Evolutionary conservation across 352 stramenopile genomes (phyloP).

Genomic region (Phytophthora ramorum): DNA sequence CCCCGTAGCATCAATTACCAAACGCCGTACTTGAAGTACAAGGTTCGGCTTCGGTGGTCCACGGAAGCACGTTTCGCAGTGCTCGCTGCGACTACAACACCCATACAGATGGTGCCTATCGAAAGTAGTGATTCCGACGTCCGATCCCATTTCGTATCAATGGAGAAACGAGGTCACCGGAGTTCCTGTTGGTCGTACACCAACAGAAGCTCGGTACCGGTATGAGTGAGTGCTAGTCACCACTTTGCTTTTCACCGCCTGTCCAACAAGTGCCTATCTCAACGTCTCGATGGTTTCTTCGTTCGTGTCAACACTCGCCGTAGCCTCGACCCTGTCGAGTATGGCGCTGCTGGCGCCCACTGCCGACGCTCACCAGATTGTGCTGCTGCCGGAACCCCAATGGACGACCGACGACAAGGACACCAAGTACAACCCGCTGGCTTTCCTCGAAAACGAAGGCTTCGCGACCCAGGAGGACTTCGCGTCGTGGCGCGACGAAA

Average conservation of each 20-base stretch:
- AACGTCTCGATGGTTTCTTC: neutral
- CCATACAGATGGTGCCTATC: neutral
- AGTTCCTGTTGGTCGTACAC: neutral
- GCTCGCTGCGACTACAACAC: neutral
- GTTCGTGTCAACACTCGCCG: neutral
- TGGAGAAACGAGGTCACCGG: neutral
- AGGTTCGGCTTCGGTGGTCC: too few species aligned
- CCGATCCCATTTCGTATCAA: neutral
- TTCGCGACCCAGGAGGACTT: conserved; percentile 42
- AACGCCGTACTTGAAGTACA: too few species aligned
- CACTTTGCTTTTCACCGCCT: conserved; percentile 5
- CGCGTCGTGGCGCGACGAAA: conserved; percentile 27
- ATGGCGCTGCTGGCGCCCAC: neutral
- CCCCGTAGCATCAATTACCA: too few species aligned
- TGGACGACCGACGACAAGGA: conserved; percentile 31
- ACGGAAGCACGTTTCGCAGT: too few species aligned
- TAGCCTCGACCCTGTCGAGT: neutral
- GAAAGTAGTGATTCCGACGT: neutral
- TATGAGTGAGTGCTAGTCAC: neutral
- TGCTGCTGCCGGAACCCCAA: conserved; percentile 38
- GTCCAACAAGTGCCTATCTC: neutral
- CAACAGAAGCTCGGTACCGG: too few species aligned
- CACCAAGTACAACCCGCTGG: conserved; percentile 28
- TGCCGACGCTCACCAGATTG: conserved; percentile 35
- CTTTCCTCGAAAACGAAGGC: conserved; percentile 42